Percentiles rank a stretch among this genome's conserved stretches.
Evolutionary conservation across 2,329 filamentous ascomycete genomes (phyloP).

Genomic region (Colletotrichum cuscutae): DNA sequence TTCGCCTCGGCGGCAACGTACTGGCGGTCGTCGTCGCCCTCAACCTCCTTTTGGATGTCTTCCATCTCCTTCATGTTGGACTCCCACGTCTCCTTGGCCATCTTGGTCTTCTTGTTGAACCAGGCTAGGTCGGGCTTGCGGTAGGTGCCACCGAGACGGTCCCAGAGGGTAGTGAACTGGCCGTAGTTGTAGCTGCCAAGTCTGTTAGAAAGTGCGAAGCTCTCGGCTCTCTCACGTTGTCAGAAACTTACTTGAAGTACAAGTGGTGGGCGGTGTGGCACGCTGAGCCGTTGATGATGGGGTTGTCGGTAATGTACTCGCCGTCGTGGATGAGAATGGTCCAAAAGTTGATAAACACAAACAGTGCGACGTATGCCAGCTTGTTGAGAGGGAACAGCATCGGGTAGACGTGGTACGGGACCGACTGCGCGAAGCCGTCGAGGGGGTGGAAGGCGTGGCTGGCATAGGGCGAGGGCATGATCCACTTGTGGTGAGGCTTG

Average conservation of each 20-base stretch:
- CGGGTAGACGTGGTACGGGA: constrained; percentile 94
- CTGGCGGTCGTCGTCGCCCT: constrained; percentile 38
- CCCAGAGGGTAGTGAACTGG: constrained; percentile 81
- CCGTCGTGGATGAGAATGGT: constrained; percentile 96
- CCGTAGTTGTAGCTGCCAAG: constrained; percentile 79
- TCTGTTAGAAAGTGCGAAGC: not conserved
- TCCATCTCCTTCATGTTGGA: constrained; percentile 71
- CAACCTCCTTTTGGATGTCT: constrained; percentile 64
- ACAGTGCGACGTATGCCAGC: constrained; percentile 85
- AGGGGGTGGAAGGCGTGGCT: constrained; percentile 95
- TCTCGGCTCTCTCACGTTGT: not conserved
- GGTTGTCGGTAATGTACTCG: constrained; percentile 90
- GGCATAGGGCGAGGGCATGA: constrained; percentile 95
- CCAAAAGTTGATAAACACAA: constrained; percentile 96
- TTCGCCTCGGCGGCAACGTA: constrained; percentile 37
- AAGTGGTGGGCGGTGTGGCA: constrained; percentile 87
- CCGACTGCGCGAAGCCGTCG: constrained; percentile 87
- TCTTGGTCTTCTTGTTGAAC: constrained; percentile 77
- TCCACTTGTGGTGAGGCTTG: constrained; percentile 99
- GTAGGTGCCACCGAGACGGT: constrained; percentile 78
- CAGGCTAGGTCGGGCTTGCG: constrained; percentile 78
- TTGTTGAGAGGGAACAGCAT: constrained; percentile 95
- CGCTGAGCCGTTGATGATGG: constrained; percentile 93
- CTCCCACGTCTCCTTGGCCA: constrained; percentile 74
- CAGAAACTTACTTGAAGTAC: constrained; percentile 35